Conservation (phyloP, 169 alveolate genomes). For the Plasmodium yoelii region DNA sequence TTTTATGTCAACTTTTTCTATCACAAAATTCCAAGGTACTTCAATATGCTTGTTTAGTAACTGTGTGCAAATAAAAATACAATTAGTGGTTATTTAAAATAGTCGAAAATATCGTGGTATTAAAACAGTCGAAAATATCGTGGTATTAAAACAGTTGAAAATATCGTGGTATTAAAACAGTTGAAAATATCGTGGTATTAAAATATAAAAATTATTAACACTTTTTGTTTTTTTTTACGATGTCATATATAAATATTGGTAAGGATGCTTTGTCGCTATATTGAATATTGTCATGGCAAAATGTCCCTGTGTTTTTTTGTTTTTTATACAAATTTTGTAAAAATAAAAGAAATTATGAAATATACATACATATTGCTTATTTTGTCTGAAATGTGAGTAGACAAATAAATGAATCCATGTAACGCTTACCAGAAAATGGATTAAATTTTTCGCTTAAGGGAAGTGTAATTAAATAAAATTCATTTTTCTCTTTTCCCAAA, state of each 20-base stretch:
- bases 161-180: too few species aligned
- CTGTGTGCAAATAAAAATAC: background rate
- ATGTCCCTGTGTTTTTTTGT: conserved; percentile 20
- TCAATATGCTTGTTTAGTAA: conserved; percentile 55
- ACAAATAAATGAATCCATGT: background rate
- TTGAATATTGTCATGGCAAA: conserved; percentile 65
- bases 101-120: too few species aligned
- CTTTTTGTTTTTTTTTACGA: conserved; percentile 9
- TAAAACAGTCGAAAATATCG: too few species aligned
- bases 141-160: too few species aligned
- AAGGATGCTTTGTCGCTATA: conserved; percentile 66
- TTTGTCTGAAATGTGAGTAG: background rate
- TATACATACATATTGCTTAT: background rate
- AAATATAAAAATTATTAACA: background rate
- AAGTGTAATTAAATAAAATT: conserved; percentile 52
- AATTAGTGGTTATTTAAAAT: too few species aligned
- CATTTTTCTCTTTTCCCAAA: conserved; percentile 54
- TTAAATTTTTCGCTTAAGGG: conserved; percentile 66
- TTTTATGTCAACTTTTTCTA: conserved; percentile 61
- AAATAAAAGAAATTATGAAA: background rate
- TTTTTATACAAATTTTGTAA: background rate
- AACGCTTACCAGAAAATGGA: conserved; percentile 43
- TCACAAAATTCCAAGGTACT: conserved; percentile 71
- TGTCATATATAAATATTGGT: conserved; percentile 65
- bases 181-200: too few species aligned